Conservation (phyloP, 169 alveolate species). For the Babesia ovata region DNA sequence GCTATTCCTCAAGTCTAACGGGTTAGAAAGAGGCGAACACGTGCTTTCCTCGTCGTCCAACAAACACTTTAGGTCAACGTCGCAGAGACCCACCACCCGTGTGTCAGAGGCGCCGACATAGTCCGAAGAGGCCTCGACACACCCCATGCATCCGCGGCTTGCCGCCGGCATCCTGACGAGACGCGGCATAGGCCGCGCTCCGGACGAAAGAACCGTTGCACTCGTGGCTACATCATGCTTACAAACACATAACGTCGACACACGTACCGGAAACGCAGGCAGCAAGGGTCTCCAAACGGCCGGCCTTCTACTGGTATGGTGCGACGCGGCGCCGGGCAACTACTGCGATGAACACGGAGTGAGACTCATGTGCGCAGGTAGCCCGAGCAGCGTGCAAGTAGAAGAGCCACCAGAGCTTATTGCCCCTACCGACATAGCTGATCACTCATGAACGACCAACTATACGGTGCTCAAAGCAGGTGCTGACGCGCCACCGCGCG, state of each 20-base stretch:
- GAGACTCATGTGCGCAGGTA: too few species aligned
- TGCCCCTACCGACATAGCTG: too few species aligned
- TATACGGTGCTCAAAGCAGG: too few species aligned
- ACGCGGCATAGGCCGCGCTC: slow-evolving; percentile 11
- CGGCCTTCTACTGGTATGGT: too few species aligned
- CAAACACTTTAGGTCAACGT: slow-evolving; percentile 58
- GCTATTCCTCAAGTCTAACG: slow-evolving; percentile 20
- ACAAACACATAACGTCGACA: not conserved
- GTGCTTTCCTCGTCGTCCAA: slow-evolving; percentile 68
- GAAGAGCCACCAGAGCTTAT: too few species aligned
- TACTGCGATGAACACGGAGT: too few species aligned
- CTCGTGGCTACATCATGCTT: slow-evolving; percentile 36
- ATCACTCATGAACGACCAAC: too few species aligned
- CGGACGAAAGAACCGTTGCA: not conserved
- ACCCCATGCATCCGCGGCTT: not conserved
- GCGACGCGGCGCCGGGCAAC: too few species aligned
- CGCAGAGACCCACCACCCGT: slow-evolving; percentile 54
- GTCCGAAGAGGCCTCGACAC: slow-evolving; percentile 3
- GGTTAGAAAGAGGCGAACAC: slow-evolving; percentile 59
- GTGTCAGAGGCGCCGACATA: slow-evolving; percentile 11
- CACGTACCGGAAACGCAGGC: slow-evolving; percentile 34
- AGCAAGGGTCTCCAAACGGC: not conserved
- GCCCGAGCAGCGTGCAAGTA: too few species aligned
- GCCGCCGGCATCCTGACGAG: slow-evolving; percentile 1
- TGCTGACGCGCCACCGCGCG: too few species aligned